phyloP scores from a whole-genome alignment of 1,284 basidiomycete genomes.

The Sanghuangporus weigelae region DNA sequence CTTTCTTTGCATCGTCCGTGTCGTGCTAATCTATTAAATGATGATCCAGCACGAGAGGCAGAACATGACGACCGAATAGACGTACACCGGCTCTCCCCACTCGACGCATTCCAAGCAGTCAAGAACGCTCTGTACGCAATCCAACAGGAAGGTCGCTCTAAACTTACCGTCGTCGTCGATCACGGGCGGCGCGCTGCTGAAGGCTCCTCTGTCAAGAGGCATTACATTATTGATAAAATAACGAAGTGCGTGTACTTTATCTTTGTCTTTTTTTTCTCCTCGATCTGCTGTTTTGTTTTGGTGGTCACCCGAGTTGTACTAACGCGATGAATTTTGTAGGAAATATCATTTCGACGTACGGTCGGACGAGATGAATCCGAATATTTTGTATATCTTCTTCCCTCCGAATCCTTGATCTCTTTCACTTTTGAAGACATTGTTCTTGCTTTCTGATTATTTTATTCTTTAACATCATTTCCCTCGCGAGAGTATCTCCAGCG shows the following conservation, averaged over 20 bases:
- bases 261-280: not conserved
- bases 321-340: not conserved
- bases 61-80: conserved; percentile 49
- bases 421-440: not conserved
- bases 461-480: no score
- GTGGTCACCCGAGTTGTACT: not conserved
- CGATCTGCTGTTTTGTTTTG: not conserved
- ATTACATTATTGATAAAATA: conserved; percentile 26
- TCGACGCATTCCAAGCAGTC: conserved; percentile 60
- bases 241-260: conserved; percentile 2
- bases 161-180: conserved; percentile 72
- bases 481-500: no score
- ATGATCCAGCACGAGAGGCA: conserved; percentile 41
- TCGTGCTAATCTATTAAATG: not conserved
- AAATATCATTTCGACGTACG: conserved; percentile 10
- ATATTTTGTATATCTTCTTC: conserved; percentile 11
- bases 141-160: conserved; percentile 44
- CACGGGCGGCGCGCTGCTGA: conserved; percentile 70
- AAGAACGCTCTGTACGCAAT: conserved; percentile 58
- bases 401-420: not conserved
- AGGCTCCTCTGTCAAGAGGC: conserved; percentile 68
- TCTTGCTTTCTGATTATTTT: no score
- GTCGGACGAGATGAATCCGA: conserved; percentile 12
- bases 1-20: not conserved
- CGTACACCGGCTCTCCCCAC: conserved; percentile 70